Conservation (phyloP, 768 basidiomycete species). For the Antrodiella citrinella region DNA sequence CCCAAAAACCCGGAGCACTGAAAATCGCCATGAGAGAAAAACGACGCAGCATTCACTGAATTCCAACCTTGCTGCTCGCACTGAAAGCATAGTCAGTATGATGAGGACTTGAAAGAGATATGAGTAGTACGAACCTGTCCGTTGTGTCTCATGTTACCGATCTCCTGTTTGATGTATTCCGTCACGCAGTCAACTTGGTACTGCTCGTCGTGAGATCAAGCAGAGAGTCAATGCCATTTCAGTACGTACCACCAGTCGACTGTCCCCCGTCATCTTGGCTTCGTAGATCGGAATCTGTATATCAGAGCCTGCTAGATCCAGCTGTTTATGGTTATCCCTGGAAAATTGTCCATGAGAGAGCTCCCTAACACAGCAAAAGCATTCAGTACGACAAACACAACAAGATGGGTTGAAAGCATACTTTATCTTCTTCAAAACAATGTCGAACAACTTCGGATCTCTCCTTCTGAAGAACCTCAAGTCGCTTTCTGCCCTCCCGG, state of each 20-base stretch:
- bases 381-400: too few relatives aligned
- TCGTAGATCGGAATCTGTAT: slow-evolving; percentile 51
- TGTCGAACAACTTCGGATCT: slow-evolving; percentile 37
- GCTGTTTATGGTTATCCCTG: slow-evolving; percentile 52
- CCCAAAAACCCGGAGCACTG: slow-evolving; percentile 41
- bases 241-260: slow-evolving; percentile 14
- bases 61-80: slow-evolving; percentile 28
- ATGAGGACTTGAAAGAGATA: too few relatives aligned
- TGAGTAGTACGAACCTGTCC: too few relatives aligned
- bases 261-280: slow-evolving; percentile 47
- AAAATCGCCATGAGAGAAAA: too few relatives aligned
- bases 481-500: slow-evolving; percentile 40
- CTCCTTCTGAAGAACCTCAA: slow-evolving; percentile 23
- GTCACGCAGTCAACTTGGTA: slow-evolving; percentile 17
- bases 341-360: slow-evolving; percentile 64
- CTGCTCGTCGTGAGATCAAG: slow-evolving; percentile 15
- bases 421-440: slow-evolving; percentile 63
- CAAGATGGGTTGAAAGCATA: slow-evolving; percentile 22
- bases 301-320: slow-evolving; percentile 29
- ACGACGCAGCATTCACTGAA: too few relatives aligned
- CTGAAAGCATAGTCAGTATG: slow-evolving; percentile 19
- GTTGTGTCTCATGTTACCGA: too few relatives aligned
- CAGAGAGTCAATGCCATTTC: slow-evolving; percentile 9
- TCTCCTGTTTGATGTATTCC: slow-evolving; percentile 12
- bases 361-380: slow-evolving; percentile 34